Evolutionary conservation across 2,329 filamentous ascomycete genomes (phyloP).

Genomic region (Fusarium incarnatum): DNA sequence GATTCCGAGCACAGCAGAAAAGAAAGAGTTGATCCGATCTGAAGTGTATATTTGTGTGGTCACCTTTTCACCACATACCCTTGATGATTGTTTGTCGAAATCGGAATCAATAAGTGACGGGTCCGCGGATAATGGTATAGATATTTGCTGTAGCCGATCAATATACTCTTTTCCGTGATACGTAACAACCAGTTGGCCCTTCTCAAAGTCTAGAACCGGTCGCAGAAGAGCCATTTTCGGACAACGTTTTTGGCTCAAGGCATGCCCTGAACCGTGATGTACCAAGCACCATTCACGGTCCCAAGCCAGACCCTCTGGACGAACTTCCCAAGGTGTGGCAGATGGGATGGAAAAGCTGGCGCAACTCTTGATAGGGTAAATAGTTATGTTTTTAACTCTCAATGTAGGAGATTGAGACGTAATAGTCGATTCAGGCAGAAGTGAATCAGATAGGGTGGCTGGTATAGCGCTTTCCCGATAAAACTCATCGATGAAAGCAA

Average conservation of each 20-base stretch:
- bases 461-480: slow-evolving; percentile 34
- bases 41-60: slow-evolving; percentile 77
- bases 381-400: slow-evolving; percentile 71
- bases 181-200: slow-evolving; percentile 72
- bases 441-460: background rate
- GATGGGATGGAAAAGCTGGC: slow-evolving; percentile 78
- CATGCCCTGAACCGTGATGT: slow-evolving; percentile 84
- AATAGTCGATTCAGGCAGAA: background rate
- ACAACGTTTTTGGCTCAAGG: slow-evolving; percentile 88
- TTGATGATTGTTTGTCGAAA: slow-evolving; percentile 63
- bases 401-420: slow-evolving; percentile 13
- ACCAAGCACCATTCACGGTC: slow-evolving; percentile 97
- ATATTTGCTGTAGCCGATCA: slow-evolving; percentile 53
- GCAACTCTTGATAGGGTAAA: slow-evolving; percentile 97
- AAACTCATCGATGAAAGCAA: slow-evolving; percentile 78
- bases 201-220: slow-evolving; percentile 77
- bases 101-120: slow-evolving; percentile 65
- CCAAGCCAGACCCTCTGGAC: slow-evolving; percentile 87
- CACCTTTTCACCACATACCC: slow-evolving; percentile 86
- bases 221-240: slow-evolving; percentile 87
- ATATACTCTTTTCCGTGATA: slow-evolving; percentile 54
- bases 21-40: slow-evolving; percentile 76
- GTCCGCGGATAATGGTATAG: slow-evolving; percentile 75
- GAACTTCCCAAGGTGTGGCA: slow-evolving; percentile 77
- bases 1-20: slow-evolving; percentile 78